Evolutionary conservation across 768 basidiomycete genomes (phyloP).

Genomic region (Amylocystis lapponica): DNA sequence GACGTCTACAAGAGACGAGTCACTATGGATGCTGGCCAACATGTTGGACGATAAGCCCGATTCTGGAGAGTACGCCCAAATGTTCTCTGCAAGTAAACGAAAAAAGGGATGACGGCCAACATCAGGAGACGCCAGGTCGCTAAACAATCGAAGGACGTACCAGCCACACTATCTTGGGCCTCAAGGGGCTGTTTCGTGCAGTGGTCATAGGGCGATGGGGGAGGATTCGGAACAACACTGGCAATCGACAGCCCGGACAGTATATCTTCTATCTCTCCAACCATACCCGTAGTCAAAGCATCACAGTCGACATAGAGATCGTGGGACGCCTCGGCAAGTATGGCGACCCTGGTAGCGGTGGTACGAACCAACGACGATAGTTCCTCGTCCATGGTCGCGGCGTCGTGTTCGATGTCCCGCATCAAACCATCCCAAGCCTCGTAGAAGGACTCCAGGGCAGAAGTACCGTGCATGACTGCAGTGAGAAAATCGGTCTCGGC

Average conservation of each 20-base stretch:
- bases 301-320: background rate
- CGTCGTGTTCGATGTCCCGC: slow-evolving; percentile 6
- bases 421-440: slow-evolving; percentile 1
- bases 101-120: too few relatives aligned
- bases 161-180: too few relatives aligned
- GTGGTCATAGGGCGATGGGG: too few relatives aligned
- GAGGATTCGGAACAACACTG: too few relatives aligned
- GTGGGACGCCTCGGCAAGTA: slow-evolving; percentile 3
- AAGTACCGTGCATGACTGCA: slow-evolving; percentile 1
- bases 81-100: too few relatives aligned
- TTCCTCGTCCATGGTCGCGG: background rate
- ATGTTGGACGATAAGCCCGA: too few relatives aligned
- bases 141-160: too few relatives aligned
- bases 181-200: too few relatives aligned
- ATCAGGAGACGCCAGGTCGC: too few relatives aligned
- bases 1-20: too few relatives aligned
- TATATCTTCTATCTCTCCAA: slow-evolving; percentile 3
- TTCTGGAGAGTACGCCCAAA: too few relatives aligned
- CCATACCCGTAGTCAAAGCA: background rate
- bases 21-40: too few relatives aligned
- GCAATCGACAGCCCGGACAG: background rate
- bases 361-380: slow-evolving; percentile 5
- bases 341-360: slow-evolving; percentile 1
- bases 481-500: slow-evolving; percentile 10
- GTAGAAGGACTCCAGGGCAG: slow-evolving; percentile 6